phyloP scores from a whole-genome alignment of 1,284 basidiomycete species.

The Trichosporon faecale region DNA sequence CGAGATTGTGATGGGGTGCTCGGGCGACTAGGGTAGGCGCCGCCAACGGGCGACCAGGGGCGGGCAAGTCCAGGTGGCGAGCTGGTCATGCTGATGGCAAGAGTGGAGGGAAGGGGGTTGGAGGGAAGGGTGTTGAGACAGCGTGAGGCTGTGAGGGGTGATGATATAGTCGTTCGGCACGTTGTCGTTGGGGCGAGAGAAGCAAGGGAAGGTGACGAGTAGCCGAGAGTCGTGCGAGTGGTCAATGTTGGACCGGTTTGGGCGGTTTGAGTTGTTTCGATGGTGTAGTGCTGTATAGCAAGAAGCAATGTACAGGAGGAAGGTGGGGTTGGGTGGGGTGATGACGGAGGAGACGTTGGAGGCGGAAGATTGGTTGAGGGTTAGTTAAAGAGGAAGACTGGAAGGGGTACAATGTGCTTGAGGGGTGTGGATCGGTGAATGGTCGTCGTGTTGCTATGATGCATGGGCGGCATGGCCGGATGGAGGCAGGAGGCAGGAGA shows the following conservation, averaged over 20 bases:
- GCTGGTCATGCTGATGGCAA: background rate
- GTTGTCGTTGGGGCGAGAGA: background rate
- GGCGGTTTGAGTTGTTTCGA: background rate
- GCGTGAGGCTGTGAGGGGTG: too few relatives aligned
- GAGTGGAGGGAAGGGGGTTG: background rate
- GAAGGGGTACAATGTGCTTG: background rate
- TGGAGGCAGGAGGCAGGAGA: background rate
- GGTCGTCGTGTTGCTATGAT: background rate
- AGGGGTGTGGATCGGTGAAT: background rate
- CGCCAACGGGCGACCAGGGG: background rate
- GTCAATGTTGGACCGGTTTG: background rate
- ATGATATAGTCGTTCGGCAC: background rate
- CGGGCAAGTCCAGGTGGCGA: background rate
- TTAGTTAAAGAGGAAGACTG: background rate
- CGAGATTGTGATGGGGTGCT: background rate
- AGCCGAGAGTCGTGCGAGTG: slow-evolving; percentile 1
- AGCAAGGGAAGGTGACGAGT: slow-evolving; percentile 1
- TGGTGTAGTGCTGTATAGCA: background rate
- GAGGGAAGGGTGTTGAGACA: background rate
- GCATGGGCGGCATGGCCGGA: background rate
- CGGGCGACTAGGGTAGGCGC: background rate
- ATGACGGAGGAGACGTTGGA: background rate
- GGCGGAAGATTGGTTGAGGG: background rate
- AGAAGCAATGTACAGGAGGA: background rate
- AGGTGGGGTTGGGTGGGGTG: background rate